Evolutionary conservation across 345 rosid genomes (phyloP).

Genomic region (Draba incana): DNA sequence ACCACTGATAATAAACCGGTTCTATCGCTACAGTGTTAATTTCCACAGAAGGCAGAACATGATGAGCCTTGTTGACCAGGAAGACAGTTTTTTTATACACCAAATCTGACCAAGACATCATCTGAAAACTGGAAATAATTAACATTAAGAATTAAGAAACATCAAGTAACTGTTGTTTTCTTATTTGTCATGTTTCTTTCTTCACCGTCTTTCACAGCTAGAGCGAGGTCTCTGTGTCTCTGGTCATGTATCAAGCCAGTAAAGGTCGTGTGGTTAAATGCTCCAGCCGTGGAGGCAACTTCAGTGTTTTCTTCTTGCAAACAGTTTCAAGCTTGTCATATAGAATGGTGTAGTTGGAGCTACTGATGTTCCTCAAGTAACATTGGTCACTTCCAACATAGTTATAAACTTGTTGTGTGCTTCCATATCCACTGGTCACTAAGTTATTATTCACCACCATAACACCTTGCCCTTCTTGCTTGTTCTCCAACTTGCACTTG

Average conservation of each 20-base stretch:
- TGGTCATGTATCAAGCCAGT: constrained; percentile 16
- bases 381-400: constrained; percentile 56
- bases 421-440: constrained; percentile 52
- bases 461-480: constrained; percentile 58
- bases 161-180: background rate
- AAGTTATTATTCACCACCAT: constrained; percentile 54
- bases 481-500: constrained; percentile 50
- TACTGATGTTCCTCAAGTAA: constrained; percentile 78
- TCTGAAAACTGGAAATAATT: background rate
- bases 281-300: constrained; percentile 18
- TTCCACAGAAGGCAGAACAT: background rate
- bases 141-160: constrained; percentile 16
- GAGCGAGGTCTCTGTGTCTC: constrained; percentile 9
- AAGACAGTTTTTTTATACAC: background rate
- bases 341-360: constrained; percentile 62
- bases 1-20: constrained; percentile 3
- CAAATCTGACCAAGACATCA: constrained; percentile 2
- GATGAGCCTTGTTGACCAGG: constrained; percentile 11
- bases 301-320: constrained; percentile 42
- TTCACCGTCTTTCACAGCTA: constrained; percentile 8
- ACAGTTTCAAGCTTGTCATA: constrained; percentile 48
- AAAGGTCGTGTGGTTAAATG: constrained; percentile 13
- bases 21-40: background rate
- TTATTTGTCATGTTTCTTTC: background rate
- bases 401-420: constrained; percentile 60